Base-by-base conservation (phyloP, 768 basidiomycete species). In the Podaxis carcinomalis region DNA sequence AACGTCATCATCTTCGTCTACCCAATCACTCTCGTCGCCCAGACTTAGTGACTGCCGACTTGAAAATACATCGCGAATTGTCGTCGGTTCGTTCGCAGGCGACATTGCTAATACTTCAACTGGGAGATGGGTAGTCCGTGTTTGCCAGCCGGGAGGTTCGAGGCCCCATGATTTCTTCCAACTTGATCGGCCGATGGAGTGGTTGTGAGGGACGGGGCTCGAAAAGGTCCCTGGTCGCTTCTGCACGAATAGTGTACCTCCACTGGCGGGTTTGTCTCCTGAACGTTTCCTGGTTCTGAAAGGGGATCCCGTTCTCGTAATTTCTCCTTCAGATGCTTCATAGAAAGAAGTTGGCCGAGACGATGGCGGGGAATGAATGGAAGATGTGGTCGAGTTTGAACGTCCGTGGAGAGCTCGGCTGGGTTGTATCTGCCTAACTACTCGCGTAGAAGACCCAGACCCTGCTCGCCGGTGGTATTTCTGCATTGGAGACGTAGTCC, bases 141-240 rank as follows among this genome's bases (percentile, higher is more conserved):
- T 80, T 65, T 90, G 87, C 90, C 91, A 93, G 16, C 91, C 92
- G 21, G 92, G 90, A 5, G 92, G 92, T 67, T 93, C 90, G 28
- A 87, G 74, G 0, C 92, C 92, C 92, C 92, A 94, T 5, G 88
- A 84, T 72, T 92, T 92, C 78, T 91, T 93, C 92, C 92, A 94
- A 69, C 89, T 89, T 21, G 88, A 86, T 32, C 86, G 83, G 35
- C 88, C 84, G 53, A 85, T 73, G 35, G 75, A 74, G 57, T 75
- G 77, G 16, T 71, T 67, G 62, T 78, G 77, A 11, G 70, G 69
- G 44, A 70, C 60, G 10, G 86, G 86, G 64, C 82, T 87, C 65
- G 77, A 75, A 69, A 92, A 91, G 1, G 90, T 87, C 1, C 87
- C 90, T 63, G 83, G 77, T 25, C 89, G 85, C 68, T 94, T 93